Conservation (phyloP, 148 eudicot species). For the Rhododendron vialii region DNA sequence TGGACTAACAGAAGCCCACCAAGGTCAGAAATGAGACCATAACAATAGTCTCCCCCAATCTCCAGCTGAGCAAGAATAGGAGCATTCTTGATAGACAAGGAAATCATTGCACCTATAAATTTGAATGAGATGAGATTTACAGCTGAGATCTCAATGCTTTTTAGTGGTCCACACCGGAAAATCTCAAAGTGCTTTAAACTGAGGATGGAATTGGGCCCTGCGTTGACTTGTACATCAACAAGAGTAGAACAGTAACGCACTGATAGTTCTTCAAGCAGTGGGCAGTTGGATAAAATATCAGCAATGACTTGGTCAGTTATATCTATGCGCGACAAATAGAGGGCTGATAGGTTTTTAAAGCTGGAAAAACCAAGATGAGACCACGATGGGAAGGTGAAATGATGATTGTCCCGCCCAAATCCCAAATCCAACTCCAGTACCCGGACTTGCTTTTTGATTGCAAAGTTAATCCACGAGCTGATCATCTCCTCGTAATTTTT, state of each 20-base stretch:
- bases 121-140: background rate
- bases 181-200: background rate
- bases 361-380: background rate
- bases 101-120: background rate
- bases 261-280: background rate
- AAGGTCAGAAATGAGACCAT: too few species aligned
- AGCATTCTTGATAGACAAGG: background rate
- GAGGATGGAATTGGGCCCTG: background rate
- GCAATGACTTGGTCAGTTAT: background rate
- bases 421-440: background rate
- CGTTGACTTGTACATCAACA: background rate
- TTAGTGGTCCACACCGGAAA: background rate
- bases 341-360: background rate
- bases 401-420: background rate
- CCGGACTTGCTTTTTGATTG: background rate
- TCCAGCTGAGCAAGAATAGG: background rate
- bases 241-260: background rate
- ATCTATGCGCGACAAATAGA: background rate
- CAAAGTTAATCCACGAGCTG: background rate
- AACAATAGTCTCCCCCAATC: background rate
- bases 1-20: too few species aligned
- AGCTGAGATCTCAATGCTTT: background rate
- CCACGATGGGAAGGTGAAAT: background rate
- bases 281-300: background rate
- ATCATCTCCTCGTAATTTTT: background rate